Percentiles rank a stretch among this genome's conserved stretches.
Conservation (phyloP, 345 rosid genomes). For the Xanthoceras sorbifolium region DNA sequence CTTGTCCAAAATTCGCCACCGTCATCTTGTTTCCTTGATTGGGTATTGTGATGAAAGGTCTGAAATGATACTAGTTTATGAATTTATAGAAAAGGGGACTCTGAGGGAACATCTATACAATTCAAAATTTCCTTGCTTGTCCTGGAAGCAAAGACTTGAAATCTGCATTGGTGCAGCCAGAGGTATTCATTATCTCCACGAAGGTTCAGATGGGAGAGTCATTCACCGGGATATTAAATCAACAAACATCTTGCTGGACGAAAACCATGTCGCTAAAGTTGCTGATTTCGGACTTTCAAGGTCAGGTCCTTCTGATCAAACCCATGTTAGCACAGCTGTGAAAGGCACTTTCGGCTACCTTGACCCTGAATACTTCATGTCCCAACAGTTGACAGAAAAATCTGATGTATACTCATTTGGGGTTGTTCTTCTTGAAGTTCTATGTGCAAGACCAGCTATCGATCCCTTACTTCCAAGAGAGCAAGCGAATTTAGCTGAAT, state of each 20-base stretch:
- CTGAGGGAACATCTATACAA: conserved; percentile 51
- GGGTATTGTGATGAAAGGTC: conserved; percentile 64
- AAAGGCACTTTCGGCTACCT: conserved; percentile 64
- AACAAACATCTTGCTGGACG: conserved; percentile 59
- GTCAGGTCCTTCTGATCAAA: conserved; percentile 30
- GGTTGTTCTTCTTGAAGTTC: conserved; percentile 56
- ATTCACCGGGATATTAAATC: conserved; percentile 67
- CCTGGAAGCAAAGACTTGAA: conserved; percentile 61
- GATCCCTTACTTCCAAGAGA: conserved; percentile 36
- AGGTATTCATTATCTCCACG: conserved; percentile 57
- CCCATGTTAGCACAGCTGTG: conserved; percentile 43
- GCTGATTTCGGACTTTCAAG: conserved; percentile 67
- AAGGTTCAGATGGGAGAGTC: conserved; percentile 40
- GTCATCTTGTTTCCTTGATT: conserved; percentile 64
- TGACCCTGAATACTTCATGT: conserved; percentile 54
- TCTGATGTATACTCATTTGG: conserved; percentile 65
- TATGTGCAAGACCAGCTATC: conserved; percentile 55
- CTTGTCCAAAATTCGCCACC: conserved; percentile 63
- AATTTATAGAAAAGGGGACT: conserved; percentile 60
- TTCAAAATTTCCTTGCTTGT: conserved; percentile 34
- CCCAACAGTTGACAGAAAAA: conserved; percentile 54
- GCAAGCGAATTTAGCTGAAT: conserved; percentile 54
- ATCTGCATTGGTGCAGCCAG: conserved; percentile 62
- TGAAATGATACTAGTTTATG: conserved; percentile 65
- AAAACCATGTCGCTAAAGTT: conserved; percentile 49